Conservation (phyloP, 257 asterid genomes). For the Jaltomata sinuosa region DNA sequence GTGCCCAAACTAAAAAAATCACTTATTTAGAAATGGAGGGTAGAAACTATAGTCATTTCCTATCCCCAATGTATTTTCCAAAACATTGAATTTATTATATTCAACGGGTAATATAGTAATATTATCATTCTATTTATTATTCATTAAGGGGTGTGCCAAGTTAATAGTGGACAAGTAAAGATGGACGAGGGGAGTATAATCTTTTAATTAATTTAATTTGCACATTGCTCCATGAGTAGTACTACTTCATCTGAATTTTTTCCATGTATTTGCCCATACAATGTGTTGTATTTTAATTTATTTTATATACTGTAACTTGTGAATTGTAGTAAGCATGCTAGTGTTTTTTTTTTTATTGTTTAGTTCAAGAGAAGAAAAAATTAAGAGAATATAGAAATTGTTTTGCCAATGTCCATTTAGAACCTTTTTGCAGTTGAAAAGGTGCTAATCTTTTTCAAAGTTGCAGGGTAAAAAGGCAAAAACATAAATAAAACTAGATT, state of each 20-base stretch:
- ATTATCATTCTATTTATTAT: no score
- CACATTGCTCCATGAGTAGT: constrained; percentile 36
- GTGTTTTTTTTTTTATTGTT: not conserved
- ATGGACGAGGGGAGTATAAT: no score
- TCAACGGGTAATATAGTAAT: no score
- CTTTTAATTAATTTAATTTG: constrained; percentile 18
- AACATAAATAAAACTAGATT: not conserved
- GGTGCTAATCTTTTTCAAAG: constrained; percentile 36
- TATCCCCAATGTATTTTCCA: no score
- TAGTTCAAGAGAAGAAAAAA: not conserved
- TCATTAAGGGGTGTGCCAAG: no score
- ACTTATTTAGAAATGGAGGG: no score
- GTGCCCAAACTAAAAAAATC: no score
- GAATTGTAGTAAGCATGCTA: constrained; percentile 28
- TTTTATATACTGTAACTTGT: not conserved
- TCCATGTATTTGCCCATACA: constrained; percentile 20
- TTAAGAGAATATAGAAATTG: not conserved
- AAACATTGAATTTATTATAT: no score
- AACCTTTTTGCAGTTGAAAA: constrained; percentile 27
- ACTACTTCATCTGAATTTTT: not conserved
- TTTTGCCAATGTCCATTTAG: constrained; percentile 22
- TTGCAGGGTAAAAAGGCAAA: constrained; percentile 18
- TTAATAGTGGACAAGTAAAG: no score
- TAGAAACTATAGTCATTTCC: no score
- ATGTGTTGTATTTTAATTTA: not conserved